Evolutionary conservation across 1,139 yeast species (phyloP), one percentile per base, ranked within the genome.

Genomic region (Lodderomyces jiufengensis): DNA sequence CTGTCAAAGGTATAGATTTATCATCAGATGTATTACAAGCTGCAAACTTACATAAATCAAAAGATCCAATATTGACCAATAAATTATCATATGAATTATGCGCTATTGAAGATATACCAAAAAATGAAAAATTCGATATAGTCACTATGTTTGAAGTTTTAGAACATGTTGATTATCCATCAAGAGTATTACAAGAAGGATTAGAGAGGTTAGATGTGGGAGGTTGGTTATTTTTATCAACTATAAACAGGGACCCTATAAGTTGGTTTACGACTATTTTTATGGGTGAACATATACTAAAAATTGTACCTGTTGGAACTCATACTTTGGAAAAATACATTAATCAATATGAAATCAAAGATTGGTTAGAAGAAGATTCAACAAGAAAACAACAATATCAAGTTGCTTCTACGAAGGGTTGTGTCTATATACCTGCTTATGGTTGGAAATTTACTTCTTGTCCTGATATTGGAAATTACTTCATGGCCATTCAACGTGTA

Each of bases 261-360:
- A 80, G 96, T 31, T 90, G 95, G 85, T 78, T 92, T 53, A 87
- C 97, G 11, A 94, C 98, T 0, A 92, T 92, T 23, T 78, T 86
- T 47, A 74, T 86, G 75, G 99, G 92, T 3, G 98, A 92, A 56
- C 74, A 85, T 41, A 57, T 92, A 3, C 61, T 92, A 40, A 60
- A 71, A 27, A 79, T 92, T 32, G 98, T 92, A 3, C 99, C 99
- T 1, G 67, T 70, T 31, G 97, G 97, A 1, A 92, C 98, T 1
- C 99, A 92, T 57, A 81, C 90, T 2, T 75, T 82, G 55, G 77
- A 78, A 33, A 92, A 94, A 59, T 94, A 88, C 58, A 86, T 92
- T 47, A 80, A 90, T 51, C 82, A 83, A 42, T 45, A 54, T 9
- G 97, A 90, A 51, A 73, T 92, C 30, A 66, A 72, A 31, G 73